Percentiles rank a stretch among this genome's conserved stretches.
These are phyloP conservation scores for Leishmania major DNA, from an alignment of 208 protist genomes.

Conservation along the genomic window DNA sequence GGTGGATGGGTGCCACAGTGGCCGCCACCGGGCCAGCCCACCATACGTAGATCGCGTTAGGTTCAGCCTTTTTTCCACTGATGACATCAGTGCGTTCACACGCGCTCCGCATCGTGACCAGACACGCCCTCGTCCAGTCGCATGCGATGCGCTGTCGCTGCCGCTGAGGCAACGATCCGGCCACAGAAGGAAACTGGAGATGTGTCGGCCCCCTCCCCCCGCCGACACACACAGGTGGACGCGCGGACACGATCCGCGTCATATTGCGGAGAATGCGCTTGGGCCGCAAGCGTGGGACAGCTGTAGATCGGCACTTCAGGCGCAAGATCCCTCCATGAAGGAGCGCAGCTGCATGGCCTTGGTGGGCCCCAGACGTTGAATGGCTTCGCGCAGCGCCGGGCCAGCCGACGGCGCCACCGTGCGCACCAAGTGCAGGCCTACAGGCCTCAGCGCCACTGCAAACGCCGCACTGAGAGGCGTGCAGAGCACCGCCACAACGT, in stretches of 20 bases:
- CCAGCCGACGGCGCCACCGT: slow-evolving; percentile 37
- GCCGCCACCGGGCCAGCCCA: background rate
- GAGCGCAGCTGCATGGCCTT: slow-evolving; percentile 47
- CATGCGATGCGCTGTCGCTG: background rate
- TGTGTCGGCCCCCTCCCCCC: background rate
- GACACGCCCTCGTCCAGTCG: background rate
- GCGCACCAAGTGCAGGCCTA: slow-evolving; percentile 43
- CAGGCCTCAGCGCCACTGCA: slow-evolving; percentile 30
- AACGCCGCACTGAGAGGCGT: slow-evolving; percentile 3
- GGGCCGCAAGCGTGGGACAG: background rate
- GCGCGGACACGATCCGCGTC: background rate
- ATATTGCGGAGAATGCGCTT: background rate
- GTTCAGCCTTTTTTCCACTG: background rate
- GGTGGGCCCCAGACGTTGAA: slow-evolving; percentile 44
- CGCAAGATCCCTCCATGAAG: slow-evolving; percentile 70
- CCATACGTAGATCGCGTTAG: background rate
- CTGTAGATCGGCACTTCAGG: background rate
- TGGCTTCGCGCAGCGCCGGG: slow-evolving; percentile 43
- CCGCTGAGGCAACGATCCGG: background rate
- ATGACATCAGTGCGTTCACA: background rate
- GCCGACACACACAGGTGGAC: background rate
- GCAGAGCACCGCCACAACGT: slow-evolving; percentile 42
- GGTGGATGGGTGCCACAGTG: background rate
- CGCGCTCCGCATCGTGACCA: background rate
- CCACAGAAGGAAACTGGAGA: background rate